Conservation (phyloP, 768 basidiomycete genomes). For the Pisolithus marmoratus region DNA sequence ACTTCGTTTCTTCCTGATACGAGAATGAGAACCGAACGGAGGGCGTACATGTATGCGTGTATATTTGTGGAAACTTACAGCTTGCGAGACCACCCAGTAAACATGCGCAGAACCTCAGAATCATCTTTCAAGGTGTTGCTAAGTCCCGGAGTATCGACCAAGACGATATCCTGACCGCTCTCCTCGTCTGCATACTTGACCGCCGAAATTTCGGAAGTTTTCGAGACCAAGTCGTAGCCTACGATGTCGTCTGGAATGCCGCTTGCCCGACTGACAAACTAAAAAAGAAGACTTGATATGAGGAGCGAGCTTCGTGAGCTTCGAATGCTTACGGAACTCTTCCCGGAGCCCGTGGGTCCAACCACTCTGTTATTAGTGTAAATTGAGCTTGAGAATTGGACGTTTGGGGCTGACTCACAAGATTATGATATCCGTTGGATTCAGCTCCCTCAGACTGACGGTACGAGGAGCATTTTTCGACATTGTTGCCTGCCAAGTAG, state of each 20-base stretch:
- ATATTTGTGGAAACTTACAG: neutral
- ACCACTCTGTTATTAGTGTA: neutral
- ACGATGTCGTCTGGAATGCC: neutral
- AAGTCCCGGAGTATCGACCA: neutral
- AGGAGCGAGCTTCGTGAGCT: neutral
- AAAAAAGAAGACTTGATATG: neutral
- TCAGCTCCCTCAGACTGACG: neutral
- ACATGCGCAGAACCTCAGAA: neutral
- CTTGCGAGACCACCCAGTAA: neutral
- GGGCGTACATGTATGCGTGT: neutral
- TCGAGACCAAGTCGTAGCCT: neutral
- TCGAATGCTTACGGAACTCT: neutral
- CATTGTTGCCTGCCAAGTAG: neutral
- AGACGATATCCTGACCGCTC: neutral
- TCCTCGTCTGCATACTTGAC: neutral
- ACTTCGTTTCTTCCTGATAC: constrained; percentile 10
- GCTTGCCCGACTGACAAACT: neutral
- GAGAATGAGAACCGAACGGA: neutral
- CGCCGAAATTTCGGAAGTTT: neutral
- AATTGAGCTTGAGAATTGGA: neutral
- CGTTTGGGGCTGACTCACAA: neutral
- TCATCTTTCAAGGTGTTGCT: neutral
- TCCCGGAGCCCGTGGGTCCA: neutral
- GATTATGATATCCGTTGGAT: neutral
- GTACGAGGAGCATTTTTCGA: neutral